Conservation (phyloP, 306 rosid species). For the Fragaria nilgerrensis region DNA sequence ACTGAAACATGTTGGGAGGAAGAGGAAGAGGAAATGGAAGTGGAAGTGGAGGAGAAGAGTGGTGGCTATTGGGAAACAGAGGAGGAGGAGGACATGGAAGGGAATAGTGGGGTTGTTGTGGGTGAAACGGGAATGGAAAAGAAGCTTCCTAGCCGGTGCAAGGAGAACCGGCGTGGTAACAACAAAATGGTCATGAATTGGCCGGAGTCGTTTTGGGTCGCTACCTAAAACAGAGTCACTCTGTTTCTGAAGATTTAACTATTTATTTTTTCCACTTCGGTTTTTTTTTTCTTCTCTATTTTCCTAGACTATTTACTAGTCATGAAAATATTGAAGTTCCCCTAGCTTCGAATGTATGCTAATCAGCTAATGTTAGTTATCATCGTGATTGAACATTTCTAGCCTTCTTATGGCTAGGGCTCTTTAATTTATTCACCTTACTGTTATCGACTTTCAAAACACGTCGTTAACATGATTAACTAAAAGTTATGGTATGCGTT, state of each 20-base stretch:
- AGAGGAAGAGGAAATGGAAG: slow-evolving; percentile 22
- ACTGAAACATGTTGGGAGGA: not conserved
- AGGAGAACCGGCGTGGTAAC: slow-evolving; percentile 50
- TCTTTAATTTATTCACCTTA: not conserved
- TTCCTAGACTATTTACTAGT: slow-evolving; percentile 13
- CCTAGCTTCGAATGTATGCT: slow-evolving; percentile 25
- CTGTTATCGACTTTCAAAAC: not conserved
- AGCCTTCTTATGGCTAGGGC: slow-evolving; percentile 16
- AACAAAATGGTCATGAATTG: slow-evolving; percentile 32
- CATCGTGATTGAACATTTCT: slow-evolving; percentile 40
- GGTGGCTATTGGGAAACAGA: slow-evolving; percentile 4
- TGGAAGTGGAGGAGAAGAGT: slow-evolving; percentile 1
- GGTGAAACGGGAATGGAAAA: slow-evolving; percentile 40
- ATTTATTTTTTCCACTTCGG: not conserved
- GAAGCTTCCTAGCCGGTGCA: slow-evolving; percentile 56
- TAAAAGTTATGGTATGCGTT: too few species aligned
- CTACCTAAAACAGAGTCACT: slow-evolving; percentile 21
- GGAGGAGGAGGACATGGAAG: slow-evolving; percentile 6
- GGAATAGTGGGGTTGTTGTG: slow-evolving; percentile 25
- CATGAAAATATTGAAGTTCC: slow-evolving; percentile 26
- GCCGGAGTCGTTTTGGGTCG: slow-evolving; percentile 39
- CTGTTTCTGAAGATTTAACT: slow-evolving; percentile 16
- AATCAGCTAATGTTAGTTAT: slow-evolving; percentile 60
- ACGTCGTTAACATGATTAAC: not conserved
- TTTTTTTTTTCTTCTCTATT: not conserved